A percentile compares a stretch with the other conserved stretches of the same genome.
These are phyloP conservation scores for Gossypium aridum DNA, from an alignment of 441 rosid species.

Conservation along the genomic window DNA sequence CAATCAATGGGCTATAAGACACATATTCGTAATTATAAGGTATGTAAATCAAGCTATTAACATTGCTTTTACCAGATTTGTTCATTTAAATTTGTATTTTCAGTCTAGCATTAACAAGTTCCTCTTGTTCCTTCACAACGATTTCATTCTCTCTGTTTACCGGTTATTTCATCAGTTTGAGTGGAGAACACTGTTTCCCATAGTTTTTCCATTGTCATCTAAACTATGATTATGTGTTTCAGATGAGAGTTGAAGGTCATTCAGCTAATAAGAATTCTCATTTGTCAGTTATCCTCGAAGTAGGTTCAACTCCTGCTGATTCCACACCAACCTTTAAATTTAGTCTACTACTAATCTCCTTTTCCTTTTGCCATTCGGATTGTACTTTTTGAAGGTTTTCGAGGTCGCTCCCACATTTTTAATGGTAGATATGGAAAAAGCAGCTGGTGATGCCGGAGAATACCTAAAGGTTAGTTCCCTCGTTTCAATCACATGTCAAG, in stretches of 20 bases:
- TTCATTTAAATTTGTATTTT: not conserved
- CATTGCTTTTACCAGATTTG: not conserved
- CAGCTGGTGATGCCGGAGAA: constrained; percentile 75
- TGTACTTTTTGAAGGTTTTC: constrained; percentile 44
- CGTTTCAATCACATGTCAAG: not conserved
- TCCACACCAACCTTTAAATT: not conserved
- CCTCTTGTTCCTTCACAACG: constrained; percentile 6
- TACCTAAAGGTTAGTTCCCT: constrained; percentile 55
- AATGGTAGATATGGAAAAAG: constrained; percentile 84
- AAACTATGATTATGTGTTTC: constrained; percentile 16
- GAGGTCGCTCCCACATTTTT: constrained; percentile 85
- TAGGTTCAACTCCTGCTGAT: constrained; percentile 21
- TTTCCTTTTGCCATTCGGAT: not conserved
- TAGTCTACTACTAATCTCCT: not conserved
- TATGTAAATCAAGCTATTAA: constrained; percentile 15
- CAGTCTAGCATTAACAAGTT: not conserved
- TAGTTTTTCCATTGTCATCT: not conserved
- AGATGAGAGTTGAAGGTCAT: constrained; percentile 97
- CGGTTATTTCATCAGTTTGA: not conserved
- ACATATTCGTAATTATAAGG: constrained; percentile 92
- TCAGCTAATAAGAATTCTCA: constrained; percentile 54
- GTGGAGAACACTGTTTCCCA: not conserved
- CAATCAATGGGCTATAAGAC: constrained; percentile 98
- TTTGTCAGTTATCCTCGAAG: constrained; percentile 82
- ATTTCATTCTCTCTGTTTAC: not conserved